phyloP scores from a whole-genome alignment of 345 rosid genomes.

The rapeseed (Brassica napus) region DNA sequence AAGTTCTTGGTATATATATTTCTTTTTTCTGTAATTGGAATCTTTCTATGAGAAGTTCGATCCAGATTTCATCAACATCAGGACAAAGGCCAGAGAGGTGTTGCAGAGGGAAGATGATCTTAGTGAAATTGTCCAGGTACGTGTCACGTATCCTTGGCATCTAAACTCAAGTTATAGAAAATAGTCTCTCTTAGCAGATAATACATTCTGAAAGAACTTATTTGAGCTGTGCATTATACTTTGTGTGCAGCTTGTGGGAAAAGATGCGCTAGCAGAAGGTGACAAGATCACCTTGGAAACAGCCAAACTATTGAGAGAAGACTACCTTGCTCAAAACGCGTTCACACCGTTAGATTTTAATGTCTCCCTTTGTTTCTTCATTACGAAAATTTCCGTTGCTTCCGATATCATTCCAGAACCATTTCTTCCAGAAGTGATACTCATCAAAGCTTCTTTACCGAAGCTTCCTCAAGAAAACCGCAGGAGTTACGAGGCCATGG shows the following conservation, averaged over 20 bases:
- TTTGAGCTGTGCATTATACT: not conserved
- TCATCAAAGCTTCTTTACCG: too few relatives aligned
- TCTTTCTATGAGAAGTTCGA: constrained; percentile 96
- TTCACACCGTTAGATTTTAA: too few relatives aligned
- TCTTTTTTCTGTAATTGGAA: constrained; percentile 67
- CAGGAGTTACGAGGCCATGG: too few relatives aligned
- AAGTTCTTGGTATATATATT: not conserved
- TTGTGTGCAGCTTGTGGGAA: constrained; percentile 80
- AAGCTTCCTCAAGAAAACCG: too few relatives aligned
- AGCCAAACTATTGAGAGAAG: constrained; percentile 46
- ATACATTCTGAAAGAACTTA: too few relatives aligned
- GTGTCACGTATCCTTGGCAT: constrained; percentile 11
- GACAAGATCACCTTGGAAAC: constrained; percentile 96
- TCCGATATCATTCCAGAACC: too few relatives aligned
- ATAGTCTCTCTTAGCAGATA: not conserved
- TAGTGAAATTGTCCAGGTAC: constrained; percentile 98
- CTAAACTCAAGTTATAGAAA: not conserved
- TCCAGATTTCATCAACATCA: constrained; percentile 94
- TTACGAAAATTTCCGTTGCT: too few relatives aligned
- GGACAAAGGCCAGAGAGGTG: constrained; percentile 69
- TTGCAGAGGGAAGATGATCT: constrained; percentile 85
- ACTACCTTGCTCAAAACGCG: too few relatives aligned
- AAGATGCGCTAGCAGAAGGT: constrained; percentile 94
- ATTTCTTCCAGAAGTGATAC: too few relatives aligned
- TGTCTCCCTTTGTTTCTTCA: too few relatives aligned